A percentile compares a stretch with the other conserved stretches of the same genome.
Evolutionary conservation across 768 basidiomycete species (phyloP).

Genomic region (Termitomyces titanicus): DNA sequence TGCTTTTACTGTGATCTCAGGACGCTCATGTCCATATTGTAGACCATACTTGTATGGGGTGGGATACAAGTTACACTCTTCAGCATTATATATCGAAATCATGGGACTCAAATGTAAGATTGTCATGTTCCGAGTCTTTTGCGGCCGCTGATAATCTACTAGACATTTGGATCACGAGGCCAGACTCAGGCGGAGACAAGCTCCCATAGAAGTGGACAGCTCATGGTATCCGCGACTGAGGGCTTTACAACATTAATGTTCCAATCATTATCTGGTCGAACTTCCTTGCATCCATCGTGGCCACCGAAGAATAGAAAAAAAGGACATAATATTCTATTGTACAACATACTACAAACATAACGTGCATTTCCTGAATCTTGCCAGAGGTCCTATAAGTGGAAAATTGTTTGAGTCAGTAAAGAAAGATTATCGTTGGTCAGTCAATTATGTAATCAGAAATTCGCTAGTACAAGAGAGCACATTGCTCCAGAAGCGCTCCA

Average conservation of each 20-base stretch:
- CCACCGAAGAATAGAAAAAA: neutral
- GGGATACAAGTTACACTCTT: slow-evolving; percentile 28
- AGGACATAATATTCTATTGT: neutral
- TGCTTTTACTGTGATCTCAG: neutral
- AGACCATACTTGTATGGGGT: slow-evolving; percentile 34
- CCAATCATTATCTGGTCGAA: no score
- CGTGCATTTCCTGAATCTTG: no score
- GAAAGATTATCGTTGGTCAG: no score
- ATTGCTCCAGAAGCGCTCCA: slow-evolving; percentile 67
- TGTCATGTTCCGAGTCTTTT: neutral
- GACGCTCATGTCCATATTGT: neutral
- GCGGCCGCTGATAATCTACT: neutral
- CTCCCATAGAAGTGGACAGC: neutral
- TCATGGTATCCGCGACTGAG: neutral
- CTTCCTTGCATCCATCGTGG: no score
- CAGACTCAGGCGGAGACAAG: slow-evolving; percentile 7
- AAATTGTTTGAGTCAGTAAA: no score
- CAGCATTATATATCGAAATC: slow-evolving; percentile 25
- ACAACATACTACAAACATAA: no score
- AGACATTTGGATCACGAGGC: slow-evolving; percentile 7
- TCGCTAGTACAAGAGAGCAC: slow-evolving; percentile 53
- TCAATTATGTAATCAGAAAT: slow-evolving; percentile 35
- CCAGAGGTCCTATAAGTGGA: no score
- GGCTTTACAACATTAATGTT: neutral
- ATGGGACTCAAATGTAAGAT: slow-evolving; percentile 21